Evolutionary conservation across 139 green algal genomes (phyloP).

Genomic region (Deuterostichococcus epilithicus): DNA sequence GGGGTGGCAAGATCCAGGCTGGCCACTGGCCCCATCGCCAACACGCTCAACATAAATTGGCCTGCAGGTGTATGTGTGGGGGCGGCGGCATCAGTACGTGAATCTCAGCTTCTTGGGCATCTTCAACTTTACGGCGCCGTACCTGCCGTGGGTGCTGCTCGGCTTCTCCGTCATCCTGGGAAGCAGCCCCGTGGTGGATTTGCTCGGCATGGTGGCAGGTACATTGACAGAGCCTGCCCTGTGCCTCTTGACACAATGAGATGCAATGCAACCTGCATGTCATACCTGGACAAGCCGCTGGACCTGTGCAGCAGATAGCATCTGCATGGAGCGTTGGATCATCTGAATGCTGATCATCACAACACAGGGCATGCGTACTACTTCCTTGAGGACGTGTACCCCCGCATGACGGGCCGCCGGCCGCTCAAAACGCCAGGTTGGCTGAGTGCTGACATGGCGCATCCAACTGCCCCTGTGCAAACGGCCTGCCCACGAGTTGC

Average conservation of each 20-base stretch:
- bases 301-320: background rate
- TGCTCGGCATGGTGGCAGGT: conserved; percentile 90
- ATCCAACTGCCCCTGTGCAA: too few relatives aligned
- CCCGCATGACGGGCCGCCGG: conserved; percentile 76
- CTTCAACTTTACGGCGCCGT: conserved; percentile 98
- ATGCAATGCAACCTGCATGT: too few relatives aligned
- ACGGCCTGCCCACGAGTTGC: too few relatives aligned
- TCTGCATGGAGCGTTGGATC: background rate
- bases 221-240: too few relatives aligned
- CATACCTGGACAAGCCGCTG: background rate
- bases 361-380: conserved; percentile 89
- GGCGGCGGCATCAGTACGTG: conserved; percentile 84
- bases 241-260: too few relatives aligned
- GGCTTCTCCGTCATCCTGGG: conserved; percentile 91
- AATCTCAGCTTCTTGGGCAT: conserved; percentile 95
- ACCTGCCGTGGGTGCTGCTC: conserved; percentile 97
- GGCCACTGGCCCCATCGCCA: too few relatives aligned
- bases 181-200: conserved; percentile 79
- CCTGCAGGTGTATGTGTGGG: conserved; percentile 93
- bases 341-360: background rate
- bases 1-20: too few relatives aligned
- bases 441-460: too few relatives aligned
- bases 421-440: conserved; percentile 81
- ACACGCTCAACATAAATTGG: too few relatives aligned
- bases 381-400: conserved; percentile 98